phyloP scores from a whole-genome alignment of 805 yeast genomes.

The Spathaspora gorwiae region DNA sequence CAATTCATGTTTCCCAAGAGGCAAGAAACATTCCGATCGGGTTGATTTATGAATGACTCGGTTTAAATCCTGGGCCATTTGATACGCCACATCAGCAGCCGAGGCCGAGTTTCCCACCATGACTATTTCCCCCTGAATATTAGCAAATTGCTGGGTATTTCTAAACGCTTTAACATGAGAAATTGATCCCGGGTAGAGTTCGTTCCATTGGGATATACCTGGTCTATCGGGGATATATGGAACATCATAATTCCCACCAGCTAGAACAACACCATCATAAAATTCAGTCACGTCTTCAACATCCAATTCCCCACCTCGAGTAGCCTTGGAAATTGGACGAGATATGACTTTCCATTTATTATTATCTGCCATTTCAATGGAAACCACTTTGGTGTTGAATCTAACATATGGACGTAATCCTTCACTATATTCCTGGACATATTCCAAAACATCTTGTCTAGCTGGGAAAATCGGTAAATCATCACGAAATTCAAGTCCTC shows the following conservation, averaged over 20 bases:
- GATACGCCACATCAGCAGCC: conserved; percentile 21
- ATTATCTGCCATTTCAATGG: conserved; percentile 7
- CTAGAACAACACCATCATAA: conserved; percentile 37
- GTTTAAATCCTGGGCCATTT: conserved; percentile 18
- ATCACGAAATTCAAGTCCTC: conserved; percentile 4
- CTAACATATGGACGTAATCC: conserved; percentile 12
- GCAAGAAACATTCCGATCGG: conserved; percentile 37
- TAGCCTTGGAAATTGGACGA: neutral
- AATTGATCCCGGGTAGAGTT: conserved; percentile 18
- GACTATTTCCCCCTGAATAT: conserved; percentile 26
- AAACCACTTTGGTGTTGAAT: conserved; percentile 13
- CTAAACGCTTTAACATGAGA: conserved; percentile 26
- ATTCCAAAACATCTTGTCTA: conserved; percentile 58
- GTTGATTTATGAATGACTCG: conserved; percentile 22
- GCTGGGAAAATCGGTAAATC: conserved; percentile 50
- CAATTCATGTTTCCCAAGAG: conserved; percentile 41
- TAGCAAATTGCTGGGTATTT: conserved; percentile 17
- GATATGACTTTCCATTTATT: conserved; percentile 12
- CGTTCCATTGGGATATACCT: conserved; percentile 24
- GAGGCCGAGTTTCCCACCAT: conserved; percentile 15
- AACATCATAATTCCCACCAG: conserved; percentile 34
- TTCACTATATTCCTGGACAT: conserved; percentile 52
- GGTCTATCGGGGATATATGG: conserved; percentile 24
- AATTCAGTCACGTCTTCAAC: conserved; percentile 7
- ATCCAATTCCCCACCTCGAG: neutral